Evolutionary conservation across 306 rosid genomes (phyloP), one percentile per base, ranked within the genome.

Genomic region (Senna siamea): DNA sequence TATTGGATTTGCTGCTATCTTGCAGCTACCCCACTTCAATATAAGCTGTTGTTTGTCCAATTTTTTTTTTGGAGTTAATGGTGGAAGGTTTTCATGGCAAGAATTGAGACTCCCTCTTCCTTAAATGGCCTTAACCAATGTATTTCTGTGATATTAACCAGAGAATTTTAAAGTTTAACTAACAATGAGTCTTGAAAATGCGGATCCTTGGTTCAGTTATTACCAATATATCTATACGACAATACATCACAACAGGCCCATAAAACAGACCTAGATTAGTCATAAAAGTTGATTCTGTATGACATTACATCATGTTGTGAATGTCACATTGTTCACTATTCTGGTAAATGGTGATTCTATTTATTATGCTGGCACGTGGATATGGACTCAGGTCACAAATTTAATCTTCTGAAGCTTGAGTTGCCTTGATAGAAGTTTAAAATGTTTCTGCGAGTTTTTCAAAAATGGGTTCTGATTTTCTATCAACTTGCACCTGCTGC

Each of bases 401-500:
- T 66, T 18, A 65, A 66, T 66, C 26, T 12, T 55, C 68, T 12
- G 48, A 32, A 57, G 46, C 55, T 37, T 44, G 4, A 44, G 1
- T 22, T 35, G 28, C 15, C 59, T 73, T 61, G 30, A 58, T 26
- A 53, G 19, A 18, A 7, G 12, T 60, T 11, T 59, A 7, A 19
- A 32, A 34, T 60, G 8, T 55, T 56, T 11, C 2, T 44, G 47
- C 18, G 48, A 51, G 5, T 73, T 60, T 35, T 67, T 26, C 20
- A 60, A 35, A 52, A 59, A 46, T 5, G 5, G 66, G 28, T 37
- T 75, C 44, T 56, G 17, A 65, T 71, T 71, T 23, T 26, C 17
- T 44, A 35, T 23, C 67, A 44, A 23, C 55, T 76, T 82, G 58
- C 48, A 30, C 64, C 9, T 76, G 74, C 9, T 76, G 74, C 76